Conservation (phyloP, 75 land plant species). For the Selaginella tamariscina region DNA sequence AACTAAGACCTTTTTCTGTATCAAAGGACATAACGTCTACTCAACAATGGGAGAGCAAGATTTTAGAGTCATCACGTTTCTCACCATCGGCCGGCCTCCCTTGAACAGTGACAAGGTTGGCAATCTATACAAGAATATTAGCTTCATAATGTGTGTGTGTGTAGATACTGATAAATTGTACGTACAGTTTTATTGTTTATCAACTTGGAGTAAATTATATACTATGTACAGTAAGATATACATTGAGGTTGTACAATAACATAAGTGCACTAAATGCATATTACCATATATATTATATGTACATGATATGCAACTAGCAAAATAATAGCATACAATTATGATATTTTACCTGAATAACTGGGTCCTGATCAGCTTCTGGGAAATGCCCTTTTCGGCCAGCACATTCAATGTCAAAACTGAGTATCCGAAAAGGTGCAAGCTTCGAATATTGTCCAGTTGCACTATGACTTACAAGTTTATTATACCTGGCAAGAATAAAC, state of each 20-base stretch:
- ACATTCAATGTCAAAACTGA: constrained; percentile 99
- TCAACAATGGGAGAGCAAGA: constrained; percentile 96
- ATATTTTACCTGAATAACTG: constrained; percentile 83
- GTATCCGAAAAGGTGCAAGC: constrained; percentile 96
- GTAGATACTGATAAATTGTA: no score
- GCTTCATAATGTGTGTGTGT: no score
- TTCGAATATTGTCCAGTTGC: constrained; percentile 81
- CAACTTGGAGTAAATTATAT: no score
- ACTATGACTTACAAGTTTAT: constrained; percentile 67
- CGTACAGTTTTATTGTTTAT: no score
- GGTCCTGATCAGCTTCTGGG: constrained; percentile 93
- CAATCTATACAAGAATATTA: constrained; percentile 44
- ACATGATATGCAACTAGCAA: no score
- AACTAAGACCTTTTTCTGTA: constrained; percentile 70
- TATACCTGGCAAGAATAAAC: constrained; percentile 56
- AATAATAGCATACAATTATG: neutral
- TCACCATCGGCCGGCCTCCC: constrained; percentile 75
- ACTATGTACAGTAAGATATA: no score
- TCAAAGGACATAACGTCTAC: constrained; percentile 97
- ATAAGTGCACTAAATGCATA: no score
- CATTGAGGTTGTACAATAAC: no score
- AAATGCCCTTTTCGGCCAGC: constrained; percentile 99
- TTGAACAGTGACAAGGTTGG: constrained; percentile 86
- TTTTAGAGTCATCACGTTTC: constrained; percentile 94
- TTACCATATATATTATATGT: no score